phyloP scores from a whole-genome alignment of 2,329 filamentous ascomycete genomes.

The Akanthomyces uredinophilus region DNA sequence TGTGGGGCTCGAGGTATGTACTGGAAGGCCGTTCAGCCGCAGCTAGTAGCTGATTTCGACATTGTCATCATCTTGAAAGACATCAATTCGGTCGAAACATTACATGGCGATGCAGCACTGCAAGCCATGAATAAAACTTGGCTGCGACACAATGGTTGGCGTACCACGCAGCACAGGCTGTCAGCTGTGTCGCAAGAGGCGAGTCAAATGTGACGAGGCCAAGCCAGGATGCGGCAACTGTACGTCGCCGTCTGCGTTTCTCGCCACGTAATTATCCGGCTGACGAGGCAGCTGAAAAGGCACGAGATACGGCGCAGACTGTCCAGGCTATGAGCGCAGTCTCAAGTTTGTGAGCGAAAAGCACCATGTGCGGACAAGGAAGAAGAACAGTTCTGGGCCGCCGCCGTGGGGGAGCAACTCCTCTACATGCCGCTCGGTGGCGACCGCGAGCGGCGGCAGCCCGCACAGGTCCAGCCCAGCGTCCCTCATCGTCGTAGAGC shows the following conservation, averaged over 20 bases:
- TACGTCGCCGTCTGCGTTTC: neutral
- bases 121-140: neutral
- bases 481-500: slow-evolving; percentile 14
- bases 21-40: too few species aligned
- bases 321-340: slow-evolving; percentile 34
- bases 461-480: slow-evolving; percentile 15
- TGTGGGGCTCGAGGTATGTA: too few species aligned
- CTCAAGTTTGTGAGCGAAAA: slow-evolving; percentile 38
- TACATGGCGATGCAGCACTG: too few species aligned
- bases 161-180: slow-evolving; percentile 26
- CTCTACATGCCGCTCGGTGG: slow-evolving; percentile 8
- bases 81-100: too few species aligned
- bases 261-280: neutral
- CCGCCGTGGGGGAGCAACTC: slow-evolving; percentile 16
- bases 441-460: slow-evolving; percentile 9
- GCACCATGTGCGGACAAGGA: slow-evolving; percentile 28
- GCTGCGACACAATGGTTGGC: slow-evolving; percentile 17
- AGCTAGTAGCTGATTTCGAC: too few species aligned
- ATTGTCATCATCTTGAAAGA: too few species aligned
- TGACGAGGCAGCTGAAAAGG: neutral
- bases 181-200: slow-evolving; percentile 35
- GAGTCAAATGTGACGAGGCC: slow-evolving; percentile 42
- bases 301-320: slow-evolving; percentile 32
- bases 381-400: neutral
- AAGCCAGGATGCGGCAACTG: slow-evolving; percentile 38